Percentiles rank a stretch among this genome's conserved stretches.
phyloP scores from a whole-genome alignment of 1,284 basidiomycete genomes.

The Apiotrichum veenhuisii region DNA sequence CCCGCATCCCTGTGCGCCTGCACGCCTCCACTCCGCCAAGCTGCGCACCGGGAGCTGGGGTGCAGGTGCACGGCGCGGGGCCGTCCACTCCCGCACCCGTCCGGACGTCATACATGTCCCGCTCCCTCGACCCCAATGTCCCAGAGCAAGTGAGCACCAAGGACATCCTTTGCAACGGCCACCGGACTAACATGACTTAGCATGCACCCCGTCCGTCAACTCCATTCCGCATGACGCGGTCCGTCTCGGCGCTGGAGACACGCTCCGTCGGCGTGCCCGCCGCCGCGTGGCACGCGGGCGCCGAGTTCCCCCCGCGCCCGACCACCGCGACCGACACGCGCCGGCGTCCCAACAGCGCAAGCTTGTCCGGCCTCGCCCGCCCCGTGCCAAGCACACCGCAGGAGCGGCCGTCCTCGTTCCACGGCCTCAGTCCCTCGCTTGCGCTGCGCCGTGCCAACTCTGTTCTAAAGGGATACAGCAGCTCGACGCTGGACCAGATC shows the following conservation, averaged over 20 bases:
- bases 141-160: no score
- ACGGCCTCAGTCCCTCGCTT: background rate
- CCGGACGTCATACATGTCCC: no score
- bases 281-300: background rate
- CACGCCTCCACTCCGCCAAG: background rate
- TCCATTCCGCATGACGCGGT: background rate
- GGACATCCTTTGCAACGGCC: no score
- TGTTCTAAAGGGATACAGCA: background rate
- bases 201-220: background rate
- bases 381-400: background rate
- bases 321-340: background rate
- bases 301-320: background rate
- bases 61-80: no score
- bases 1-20: background rate
- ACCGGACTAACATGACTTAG: no score
- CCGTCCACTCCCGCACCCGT: no score
- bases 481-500: background rate
- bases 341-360: background rate
- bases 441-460: background rate
- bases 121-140: no score
- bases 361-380: background rate
- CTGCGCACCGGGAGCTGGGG: background rate
- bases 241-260: background rate
- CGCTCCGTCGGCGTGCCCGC: background rate
- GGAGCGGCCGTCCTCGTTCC: background rate